A percentile compares a stretch with the other conserved stretches of the same genome.
These are phyloP conservation scores for Neodidymelliopsis sp. DNA, from an alignment of 2,329 filamentous ascomycete species.

Conservation along the genomic window DNA sequence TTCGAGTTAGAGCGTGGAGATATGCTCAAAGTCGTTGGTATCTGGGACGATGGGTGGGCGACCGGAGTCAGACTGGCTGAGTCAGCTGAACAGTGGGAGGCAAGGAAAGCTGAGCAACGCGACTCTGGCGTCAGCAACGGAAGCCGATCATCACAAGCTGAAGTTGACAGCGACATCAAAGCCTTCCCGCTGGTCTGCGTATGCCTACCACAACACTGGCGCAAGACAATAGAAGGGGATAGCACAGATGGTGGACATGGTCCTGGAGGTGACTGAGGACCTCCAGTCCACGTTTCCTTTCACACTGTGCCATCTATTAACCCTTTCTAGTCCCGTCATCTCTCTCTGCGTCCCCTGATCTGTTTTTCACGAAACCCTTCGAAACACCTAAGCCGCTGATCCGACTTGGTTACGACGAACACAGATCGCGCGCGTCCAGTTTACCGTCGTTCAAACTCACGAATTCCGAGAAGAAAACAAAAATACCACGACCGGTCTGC, in stretches of 20 bases:
- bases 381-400: slow-evolving; percentile 5
- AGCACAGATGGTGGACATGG: slow-evolving; percentile 43
- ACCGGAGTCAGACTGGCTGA: slow-evolving; percentile 87
- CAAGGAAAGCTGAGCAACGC: slow-evolving; percentile 76
- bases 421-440: slow-evolving; percentile 3
- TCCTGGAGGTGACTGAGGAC: slow-evolving; percentile 44
- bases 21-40: slow-evolving; percentile 97
- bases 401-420: neutral
- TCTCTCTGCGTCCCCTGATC: slow-evolving; percentile 24
- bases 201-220: slow-evolving; percentile 94
- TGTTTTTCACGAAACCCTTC: slow-evolving; percentile 13
- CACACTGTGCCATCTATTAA: slow-evolving; percentile 32
- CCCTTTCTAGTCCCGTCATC: slow-evolving; percentile 34
- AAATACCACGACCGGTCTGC: slow-evolving; percentile 26
- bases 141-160: slow-evolving; percentile 54
- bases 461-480: slow-evolving; percentile 5
- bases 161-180: slow-evolving; percentile 80
- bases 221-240: slow-evolving; percentile 94
- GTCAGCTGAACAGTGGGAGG: slow-evolving; percentile 87
- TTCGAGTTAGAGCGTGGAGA: slow-evolving; percentile 93
- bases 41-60: slow-evolving; percentile 99
- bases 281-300: slow-evolving; percentile 38
- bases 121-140: slow-evolving; percentile 94
- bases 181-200: slow-evolving; percentile 97
- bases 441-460: neutral